Conservation (phyloP, 2,329 filamentous ascomycete genomes). For the Lasiodiplodia sp. region DNA sequence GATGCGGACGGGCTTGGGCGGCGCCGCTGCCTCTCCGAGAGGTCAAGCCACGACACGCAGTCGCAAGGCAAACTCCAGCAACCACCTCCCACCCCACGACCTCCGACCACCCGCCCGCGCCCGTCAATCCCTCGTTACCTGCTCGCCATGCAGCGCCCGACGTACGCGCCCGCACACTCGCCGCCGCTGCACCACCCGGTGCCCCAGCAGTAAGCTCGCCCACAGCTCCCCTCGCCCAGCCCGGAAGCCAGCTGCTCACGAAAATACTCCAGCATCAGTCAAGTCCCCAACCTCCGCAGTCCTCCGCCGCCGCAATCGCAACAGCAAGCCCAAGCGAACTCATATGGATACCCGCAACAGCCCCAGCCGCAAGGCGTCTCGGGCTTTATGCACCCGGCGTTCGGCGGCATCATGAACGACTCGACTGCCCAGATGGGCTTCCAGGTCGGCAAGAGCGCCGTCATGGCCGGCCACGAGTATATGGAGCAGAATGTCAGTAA, state of each 20-base stretch:
- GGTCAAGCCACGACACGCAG: constrained; percentile 22
- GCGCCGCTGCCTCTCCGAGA: constrained; percentile 6
- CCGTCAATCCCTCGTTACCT: neutral
- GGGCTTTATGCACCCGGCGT: constrained; percentile 63
- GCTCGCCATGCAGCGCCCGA: constrained; percentile 80
- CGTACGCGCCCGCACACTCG: constrained; percentile 78
- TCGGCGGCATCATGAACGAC: constrained; percentile 94
- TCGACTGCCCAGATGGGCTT: constrained; percentile 93
- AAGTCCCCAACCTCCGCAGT: constrained; percentile 94
- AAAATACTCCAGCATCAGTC: constrained; percentile 68
- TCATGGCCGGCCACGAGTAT: constrained; percentile 91
- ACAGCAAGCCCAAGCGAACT: constrained; percentile 71
- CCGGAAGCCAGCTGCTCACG: constrained; percentile 12
- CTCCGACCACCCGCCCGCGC: neutral
- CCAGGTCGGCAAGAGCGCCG: constrained; percentile 90
- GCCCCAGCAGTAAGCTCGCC: constrained; percentile 26
- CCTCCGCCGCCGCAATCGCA: constrained; percentile 85
- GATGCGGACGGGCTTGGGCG: constrained; percentile 20
- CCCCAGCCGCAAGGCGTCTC: constrained; percentile 47
- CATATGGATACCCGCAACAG: constrained; percentile 78
- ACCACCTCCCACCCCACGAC: constrained; percentile 2
- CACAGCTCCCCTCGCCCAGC: neutral
- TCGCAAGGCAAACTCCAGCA: constrained; percentile 3
- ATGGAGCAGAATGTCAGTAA: constrained; percentile 87
- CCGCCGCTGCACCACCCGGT: constrained; percentile 76